Conservation (phyloP, 306 rosid genomes). For the Ochetophila trinervis region DNA sequence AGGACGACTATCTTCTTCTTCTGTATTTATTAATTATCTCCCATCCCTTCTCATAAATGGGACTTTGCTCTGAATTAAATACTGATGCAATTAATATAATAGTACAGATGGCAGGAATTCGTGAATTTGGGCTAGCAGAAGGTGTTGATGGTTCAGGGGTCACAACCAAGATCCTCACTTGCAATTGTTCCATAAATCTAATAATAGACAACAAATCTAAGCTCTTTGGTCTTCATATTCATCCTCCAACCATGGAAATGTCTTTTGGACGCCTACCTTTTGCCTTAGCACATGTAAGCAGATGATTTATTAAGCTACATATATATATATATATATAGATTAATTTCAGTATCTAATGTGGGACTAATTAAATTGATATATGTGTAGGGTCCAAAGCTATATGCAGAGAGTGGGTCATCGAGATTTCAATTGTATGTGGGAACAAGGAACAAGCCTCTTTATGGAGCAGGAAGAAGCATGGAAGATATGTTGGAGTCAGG, state of each 20-base stretch:
- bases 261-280: conserved; percentile 65
- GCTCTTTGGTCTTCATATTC: conserved; percentile 77
- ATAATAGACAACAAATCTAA: conserved; percentile 68
- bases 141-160: conserved; percentile 90
- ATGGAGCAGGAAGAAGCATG: conserved; percentile 94
- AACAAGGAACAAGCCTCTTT: conserved; percentile 58
- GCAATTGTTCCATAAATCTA: conserved; percentile 59
- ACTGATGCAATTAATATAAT: no score
- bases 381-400: conserved; percentile 51
- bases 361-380: not conserved
- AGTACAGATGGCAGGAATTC: conserved; percentile 52
- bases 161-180: conserved; percentile 64
- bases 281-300: conserved; percentile 56
- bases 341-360: not conserved
- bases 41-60: no score
- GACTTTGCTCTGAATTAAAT: no score
- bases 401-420: conserved; percentile 66
- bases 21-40: no score
- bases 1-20: no score
- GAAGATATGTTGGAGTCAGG: conserved; percentile 70
- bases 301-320: not conserved
- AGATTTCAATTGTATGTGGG: conserved; percentile 41
- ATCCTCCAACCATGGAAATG: conserved; percentile 58
- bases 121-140: conserved; percentile 65
- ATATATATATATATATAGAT: not conserved